phyloP scores from a whole-genome alignment of 495 filamentous ascomycete species.

The Penicillium paradoxum region DNA sequence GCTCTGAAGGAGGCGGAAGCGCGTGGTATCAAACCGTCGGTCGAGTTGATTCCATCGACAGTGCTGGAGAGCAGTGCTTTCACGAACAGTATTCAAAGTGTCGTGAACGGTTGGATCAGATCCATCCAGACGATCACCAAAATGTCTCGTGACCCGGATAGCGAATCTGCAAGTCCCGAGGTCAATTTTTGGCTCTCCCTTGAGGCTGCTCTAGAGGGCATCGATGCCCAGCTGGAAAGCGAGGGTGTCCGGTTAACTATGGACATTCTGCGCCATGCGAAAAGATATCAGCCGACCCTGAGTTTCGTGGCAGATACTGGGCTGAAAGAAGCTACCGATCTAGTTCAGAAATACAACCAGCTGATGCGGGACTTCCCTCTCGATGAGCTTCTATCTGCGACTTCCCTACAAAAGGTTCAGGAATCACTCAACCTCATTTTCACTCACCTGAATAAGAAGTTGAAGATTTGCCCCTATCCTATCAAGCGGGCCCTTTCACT shows the following conservation, averaged over 20 bases:
- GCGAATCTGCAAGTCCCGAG: constrained; percentile 88
- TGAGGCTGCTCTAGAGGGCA: constrained; percentile 83
- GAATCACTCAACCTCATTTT: constrained; percentile 87
- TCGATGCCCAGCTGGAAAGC: constrained; percentile 79
- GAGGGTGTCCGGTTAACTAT: constrained; percentile 89
- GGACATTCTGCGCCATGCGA: constrained; percentile 89
- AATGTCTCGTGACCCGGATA: constrained; percentile 81
- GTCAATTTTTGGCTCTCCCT: constrained; percentile 98
- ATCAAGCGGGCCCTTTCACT: constrained; percentile 85
- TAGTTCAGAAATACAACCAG: constrained; percentile 97
- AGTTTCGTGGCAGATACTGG: constrained; percentile 95
- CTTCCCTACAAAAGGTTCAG: constrained; percentile 82
- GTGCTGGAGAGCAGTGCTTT: constrained; percentile 81
- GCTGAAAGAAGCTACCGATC: constrained; percentile 87
- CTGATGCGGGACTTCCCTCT: constrained; percentile 97
- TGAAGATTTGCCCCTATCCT: constrained; percentile 91
- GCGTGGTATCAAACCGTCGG: constrained; percentile 58
- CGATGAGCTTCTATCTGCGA: constrained; percentile 89
- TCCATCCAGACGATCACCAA: constrained; percentile 97
- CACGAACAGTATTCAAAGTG: constrained; percentile 88
- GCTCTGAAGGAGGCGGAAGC: constrained; percentile 70
- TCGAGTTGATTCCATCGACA: constrained; percentile 67
- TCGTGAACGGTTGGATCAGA: constrained; percentile 95
- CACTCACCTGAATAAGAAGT: constrained; percentile 89
- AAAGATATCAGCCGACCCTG: constrained; percentile 92